Percentiles rank a stretch among this genome's conserved stretches.
Evolutionary conservation across 2,329 filamentous ascomycete genomes (phyloP).

Genomic region (Beauveria sp.): DNA sequence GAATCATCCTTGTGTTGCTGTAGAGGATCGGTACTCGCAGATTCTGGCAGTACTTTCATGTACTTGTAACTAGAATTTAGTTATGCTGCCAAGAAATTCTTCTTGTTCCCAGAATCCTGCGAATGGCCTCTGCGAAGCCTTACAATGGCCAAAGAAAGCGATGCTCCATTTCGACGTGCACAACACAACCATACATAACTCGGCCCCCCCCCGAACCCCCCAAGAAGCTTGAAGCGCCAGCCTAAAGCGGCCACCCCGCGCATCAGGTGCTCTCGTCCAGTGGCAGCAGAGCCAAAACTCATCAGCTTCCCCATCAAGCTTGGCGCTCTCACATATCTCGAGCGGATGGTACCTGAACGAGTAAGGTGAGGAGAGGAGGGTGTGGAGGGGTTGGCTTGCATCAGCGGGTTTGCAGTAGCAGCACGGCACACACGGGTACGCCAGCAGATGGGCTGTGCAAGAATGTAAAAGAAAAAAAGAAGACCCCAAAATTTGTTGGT

Average conservation of each 20-base stretch:
- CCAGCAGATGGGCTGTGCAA: conserved; percentile 2
- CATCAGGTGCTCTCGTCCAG: background rate
- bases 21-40: too few relatives aligned
- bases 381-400: background rate
- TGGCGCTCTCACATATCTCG: background rate
- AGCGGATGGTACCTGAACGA: background rate
- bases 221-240: background rate
- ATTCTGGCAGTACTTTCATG: too few relatives aligned
- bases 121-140: too few relatives aligned
- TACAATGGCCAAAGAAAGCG: background rate
- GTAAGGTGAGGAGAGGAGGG: background rate
- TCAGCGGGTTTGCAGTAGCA: background rate
- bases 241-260: background rate
- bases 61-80: too few relatives aligned
- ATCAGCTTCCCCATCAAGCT: conserved; percentile 4
- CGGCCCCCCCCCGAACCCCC: background rate
- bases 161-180: background rate
- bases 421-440: background rate
- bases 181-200: background rate
- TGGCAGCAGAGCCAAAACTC: conserved; percentile 6
- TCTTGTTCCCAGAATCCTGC: too few relatives aligned
- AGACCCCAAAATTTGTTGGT: background rate
- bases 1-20: too few relatives aligned
- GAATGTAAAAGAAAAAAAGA: background rate
- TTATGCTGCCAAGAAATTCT: too few relatives aligned